A percentile compares a stretch with the other conserved stretches of the same genome.
phyloP scores from a whole-genome alignment of 1,284 basidiomycete genomes.

The Tranzscheliella williamsii region DNA sequence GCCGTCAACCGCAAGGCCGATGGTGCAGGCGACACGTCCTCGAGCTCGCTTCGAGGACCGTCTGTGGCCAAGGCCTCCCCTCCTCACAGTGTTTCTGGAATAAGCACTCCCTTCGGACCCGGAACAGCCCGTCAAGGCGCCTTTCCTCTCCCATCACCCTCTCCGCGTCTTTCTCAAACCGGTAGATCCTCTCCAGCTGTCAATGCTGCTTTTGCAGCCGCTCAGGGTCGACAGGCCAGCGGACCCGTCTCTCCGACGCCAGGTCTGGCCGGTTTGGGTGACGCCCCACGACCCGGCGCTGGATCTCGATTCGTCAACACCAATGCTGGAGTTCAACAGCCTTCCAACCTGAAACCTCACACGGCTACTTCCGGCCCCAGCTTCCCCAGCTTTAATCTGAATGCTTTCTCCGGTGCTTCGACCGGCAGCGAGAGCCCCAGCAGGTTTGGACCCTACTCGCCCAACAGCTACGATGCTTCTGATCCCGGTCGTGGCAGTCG shows the following conservation, averaged over 20 bases:
- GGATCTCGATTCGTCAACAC: constrained; percentile 43
- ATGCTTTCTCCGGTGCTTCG: constrained; percentile 26
- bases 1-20: constrained; percentile 4
- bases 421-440: constrained; percentile 35
- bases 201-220: constrained; percentile 22
- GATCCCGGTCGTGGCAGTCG: constrained; percentile 31
- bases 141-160: constrained; percentile 31
- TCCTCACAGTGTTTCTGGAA: constrained; percentile 61
- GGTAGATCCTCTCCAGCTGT: constrained; percentile 32
- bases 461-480: constrained; percentile 28
- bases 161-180: constrained; percentile 28
- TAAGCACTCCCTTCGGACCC: constrained; percentile 24
- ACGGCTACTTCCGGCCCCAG: background rate
- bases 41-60: constrained; percentile 12
- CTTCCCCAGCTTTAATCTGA: constrained; percentile 40
- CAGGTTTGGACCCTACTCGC: constrained; percentile 41
- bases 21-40: constrained; percentile 5
- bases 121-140: constrained; percentile 25
- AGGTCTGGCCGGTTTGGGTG: constrained; percentile 19
- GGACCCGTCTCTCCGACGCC: constrained; percentile 31
- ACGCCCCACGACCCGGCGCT: constrained; percentile 17
- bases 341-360: background rate
- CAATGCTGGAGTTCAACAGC: constrained; percentile 1
- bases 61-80: constrained; percentile 58
- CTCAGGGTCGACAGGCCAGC: constrained; percentile 24